Evolutionary conservation across 2,329 filamentous ascomycete genomes (phyloP).

Genomic region (Zymoseptoria brevis): DNA sequence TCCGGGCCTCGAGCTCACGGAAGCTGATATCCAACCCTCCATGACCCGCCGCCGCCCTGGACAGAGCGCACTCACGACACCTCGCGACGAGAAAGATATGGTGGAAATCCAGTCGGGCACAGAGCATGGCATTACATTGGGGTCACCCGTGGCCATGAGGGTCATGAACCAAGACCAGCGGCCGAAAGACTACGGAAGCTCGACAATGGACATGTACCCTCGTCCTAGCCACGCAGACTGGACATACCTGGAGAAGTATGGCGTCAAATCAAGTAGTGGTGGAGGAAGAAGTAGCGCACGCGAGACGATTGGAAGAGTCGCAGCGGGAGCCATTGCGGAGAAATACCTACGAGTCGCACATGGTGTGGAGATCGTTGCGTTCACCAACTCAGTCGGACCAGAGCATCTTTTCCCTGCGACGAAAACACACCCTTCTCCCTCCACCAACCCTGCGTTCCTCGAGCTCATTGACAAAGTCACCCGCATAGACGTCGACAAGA

Average conservation of each 20-base stretch:
- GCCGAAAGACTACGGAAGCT: constrained; percentile 81
- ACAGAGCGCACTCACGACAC: constrained; percentile 83
- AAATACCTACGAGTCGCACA: constrained; percentile 79
- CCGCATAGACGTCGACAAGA: constrained; percentile 69
- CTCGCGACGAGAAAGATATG: constrained; percentile 82
- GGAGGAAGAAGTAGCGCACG: constrained; percentile 86
- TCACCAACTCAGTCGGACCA: constrained; percentile 75
- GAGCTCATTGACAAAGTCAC: constrained; percentile 63
- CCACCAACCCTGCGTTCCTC: constrained; percentile 72
- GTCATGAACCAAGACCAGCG: constrained; percentile 90
- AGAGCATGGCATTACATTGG: constrained; percentile 81
- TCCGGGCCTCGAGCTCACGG: constrained; percentile 75
- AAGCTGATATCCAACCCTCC: constrained; percentile 75
- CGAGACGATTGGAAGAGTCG: constrained; percentile 86
- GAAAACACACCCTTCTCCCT: constrained; percentile 56
- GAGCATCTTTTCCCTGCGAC: constrained; percentile 70
- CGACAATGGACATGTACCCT: constrained; percentile 86
- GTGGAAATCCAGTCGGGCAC: constrained; percentile 91
- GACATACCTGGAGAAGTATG: constrained; percentile 97
- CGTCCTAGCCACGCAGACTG: constrained; percentile 90
- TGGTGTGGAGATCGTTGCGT: constrained; percentile 84
- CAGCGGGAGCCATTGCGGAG: constrained; percentile 85
- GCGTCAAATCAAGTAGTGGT: constrained; percentile 81
- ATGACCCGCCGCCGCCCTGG: constrained; percentile 85
- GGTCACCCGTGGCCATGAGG: constrained; percentile 80